A percentile compares a stretch with the other conserved stretches of the same genome.
Evolutionary conservation across 345 rosid genomes (phyloP).

Genomic region (Eucalyptus curtisii): DNA sequence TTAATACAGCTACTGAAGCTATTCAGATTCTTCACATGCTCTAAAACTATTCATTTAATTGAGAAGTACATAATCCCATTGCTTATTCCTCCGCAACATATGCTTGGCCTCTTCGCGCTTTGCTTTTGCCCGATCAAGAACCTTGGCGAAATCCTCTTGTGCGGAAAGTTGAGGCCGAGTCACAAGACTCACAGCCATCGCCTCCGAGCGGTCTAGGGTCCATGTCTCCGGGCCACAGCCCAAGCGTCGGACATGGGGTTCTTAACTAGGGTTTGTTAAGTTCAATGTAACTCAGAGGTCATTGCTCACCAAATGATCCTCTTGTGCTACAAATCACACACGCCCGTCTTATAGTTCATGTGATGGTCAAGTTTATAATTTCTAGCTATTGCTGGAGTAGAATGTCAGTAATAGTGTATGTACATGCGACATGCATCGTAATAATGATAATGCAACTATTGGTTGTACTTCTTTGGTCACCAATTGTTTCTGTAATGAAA

Average conservation of each 20-base stretch:
- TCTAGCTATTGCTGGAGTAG: background rate
- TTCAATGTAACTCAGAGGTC: background rate
- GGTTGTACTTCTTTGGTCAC: background rate
- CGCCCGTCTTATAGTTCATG: background rate
- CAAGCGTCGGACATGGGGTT: constrained; percentile 31
- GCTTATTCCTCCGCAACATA: no score
- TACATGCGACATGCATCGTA: background rate
- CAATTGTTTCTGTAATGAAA: background rate
- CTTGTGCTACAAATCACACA: background rate
- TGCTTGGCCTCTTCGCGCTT: no score
- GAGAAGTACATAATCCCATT: no score
- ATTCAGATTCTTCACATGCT: no score
- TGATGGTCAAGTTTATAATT: background rate
- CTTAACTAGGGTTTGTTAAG: background rate
- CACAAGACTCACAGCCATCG: background rate
- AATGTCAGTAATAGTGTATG: background rate
- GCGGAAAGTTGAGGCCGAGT: background rate
- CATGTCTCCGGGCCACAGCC: constrained; percentile 30
- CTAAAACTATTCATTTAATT: no score
- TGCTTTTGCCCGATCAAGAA: no score
- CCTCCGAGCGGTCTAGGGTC: background rate
- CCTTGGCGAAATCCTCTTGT: no score
- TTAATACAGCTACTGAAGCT: no score
- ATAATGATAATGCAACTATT: background rate
- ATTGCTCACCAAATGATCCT: background rate